Conservation (phyloP, 106 monocot genomes). For the Hemerocallis citrina region DNA sequence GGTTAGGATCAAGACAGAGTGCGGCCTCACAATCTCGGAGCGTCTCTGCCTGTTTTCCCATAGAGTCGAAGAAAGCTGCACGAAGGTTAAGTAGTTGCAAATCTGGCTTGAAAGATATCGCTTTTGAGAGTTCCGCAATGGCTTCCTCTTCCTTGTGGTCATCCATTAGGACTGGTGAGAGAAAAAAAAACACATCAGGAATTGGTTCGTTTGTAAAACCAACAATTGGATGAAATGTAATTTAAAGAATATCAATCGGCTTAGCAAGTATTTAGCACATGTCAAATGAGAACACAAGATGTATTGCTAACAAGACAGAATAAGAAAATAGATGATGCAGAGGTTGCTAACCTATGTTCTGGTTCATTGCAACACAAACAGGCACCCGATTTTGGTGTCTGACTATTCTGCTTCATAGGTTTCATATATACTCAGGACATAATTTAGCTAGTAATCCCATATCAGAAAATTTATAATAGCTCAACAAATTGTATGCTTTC, state of each 20-base stretch:
- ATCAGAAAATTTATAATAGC: no score
- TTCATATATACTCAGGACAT: no score
- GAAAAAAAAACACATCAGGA: background rate
- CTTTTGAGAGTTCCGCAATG: conserved; percentile 70
- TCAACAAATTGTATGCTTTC: no score
- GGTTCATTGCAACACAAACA: no score
- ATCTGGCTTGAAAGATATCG: conserved; percentile 79
- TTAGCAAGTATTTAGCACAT: background rate
- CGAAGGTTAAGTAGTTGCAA: conserved; percentile 86
- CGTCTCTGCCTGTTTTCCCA: conserved; percentile 38
- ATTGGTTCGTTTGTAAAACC: no score
- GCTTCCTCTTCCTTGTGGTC: conserved; percentile 79
- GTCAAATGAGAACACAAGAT: background rate
- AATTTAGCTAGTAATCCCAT: no score
- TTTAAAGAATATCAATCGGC: background rate
- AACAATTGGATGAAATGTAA: background rate
- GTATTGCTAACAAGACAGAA: background rate
- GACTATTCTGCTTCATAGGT: no score
- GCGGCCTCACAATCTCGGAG: conserved; percentile 85
- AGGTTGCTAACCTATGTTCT: no score
- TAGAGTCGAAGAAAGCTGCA: conserved; percentile 89
- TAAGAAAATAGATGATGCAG: no score
- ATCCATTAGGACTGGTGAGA: conserved; percentile 87
- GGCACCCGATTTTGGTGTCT: no score
- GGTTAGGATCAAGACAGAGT: conserved; percentile 83